Conservation (phyloP, 2,329 filamentous ascomycete species). For the Hypomyces perniciosus region DNA sequence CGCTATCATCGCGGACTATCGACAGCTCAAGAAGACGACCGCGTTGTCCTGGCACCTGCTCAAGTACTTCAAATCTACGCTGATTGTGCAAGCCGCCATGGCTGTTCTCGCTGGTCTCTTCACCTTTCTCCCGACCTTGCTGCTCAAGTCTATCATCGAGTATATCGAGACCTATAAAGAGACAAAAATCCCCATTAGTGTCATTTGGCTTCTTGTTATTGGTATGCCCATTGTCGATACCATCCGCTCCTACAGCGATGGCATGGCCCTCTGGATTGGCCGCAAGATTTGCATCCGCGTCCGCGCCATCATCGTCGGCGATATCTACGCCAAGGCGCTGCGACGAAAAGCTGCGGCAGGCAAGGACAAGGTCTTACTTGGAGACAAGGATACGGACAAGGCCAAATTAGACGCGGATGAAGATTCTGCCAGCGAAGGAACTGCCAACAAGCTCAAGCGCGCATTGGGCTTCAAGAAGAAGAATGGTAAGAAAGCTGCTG, state of each 20-base stretch:
- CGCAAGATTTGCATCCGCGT: conserved; percentile 91
- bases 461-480: conserved; percentile 56
- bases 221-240: conserved; percentile 79
- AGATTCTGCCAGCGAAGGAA: conserved; percentile 30
- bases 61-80: conserved; percentile 71
- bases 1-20: conserved; percentile 72
- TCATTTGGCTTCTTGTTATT: conserved; percentile 94
- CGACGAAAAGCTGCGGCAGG: conserved; percentile 81
- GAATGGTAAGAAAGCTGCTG: conserved; percentile 35
- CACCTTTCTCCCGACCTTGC: conserved; percentile 84
- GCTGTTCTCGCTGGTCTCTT: conserved; percentile 75
- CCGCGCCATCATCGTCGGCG: conserved; percentile 90
- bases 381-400: conserved; percentile 32
- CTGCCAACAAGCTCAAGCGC: conserved; percentile 46
- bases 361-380: conserved; percentile 66
- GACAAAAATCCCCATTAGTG: conserved; percentile 67
- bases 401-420: conserved; percentile 27
- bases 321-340: conserved; percentile 94
- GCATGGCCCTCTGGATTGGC: conserved; percentile 86
- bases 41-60: conserved; percentile 74
- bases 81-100: conserved; percentile 74
- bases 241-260: conserved; percentile 74
- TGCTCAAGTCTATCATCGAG: conserved; percentile 85
- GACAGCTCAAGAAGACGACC: conserved; percentile 76
- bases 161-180: conserved; percentile 74